These are phyloP conservation scores for Lodderomyces oxycetoniae DNA, from an alignment of 1,139 yeast species.

Conservation along the genomic window DNA sequence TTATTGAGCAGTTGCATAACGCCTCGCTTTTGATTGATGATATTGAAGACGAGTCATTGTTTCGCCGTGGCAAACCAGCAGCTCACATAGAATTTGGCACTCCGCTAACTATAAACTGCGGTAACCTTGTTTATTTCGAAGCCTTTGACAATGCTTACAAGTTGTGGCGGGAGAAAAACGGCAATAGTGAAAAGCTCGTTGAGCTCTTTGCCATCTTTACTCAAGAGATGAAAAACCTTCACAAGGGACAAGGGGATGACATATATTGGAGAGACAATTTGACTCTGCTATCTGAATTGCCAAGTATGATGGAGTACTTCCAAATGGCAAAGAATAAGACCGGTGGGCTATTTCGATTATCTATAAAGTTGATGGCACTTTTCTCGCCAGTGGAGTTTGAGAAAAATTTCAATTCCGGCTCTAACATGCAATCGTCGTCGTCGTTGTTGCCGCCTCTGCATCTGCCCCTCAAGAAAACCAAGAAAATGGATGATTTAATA, in stretches of 20 bases:
- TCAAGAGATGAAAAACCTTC: conserved; percentile 67
- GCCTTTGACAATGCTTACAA: conserved; percentile 51
- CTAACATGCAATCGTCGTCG: no score
- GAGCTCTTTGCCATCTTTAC: conserved; percentile 51
- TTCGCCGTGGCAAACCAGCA: conserved; percentile 71
- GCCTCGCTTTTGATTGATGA: conserved; percentile 59
- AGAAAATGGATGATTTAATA: conserved; percentile 28
- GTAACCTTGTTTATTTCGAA: conserved; percentile 75
- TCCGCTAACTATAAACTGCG: conserved; percentile 77
- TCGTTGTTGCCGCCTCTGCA: no score
- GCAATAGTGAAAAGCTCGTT: conserved; percentile 33
- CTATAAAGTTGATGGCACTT: conserved; percentile 57
- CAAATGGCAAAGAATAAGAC: conserved; percentile 86
- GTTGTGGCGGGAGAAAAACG: conserved; percentile 8
- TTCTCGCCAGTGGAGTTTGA: conserved; percentile 14
- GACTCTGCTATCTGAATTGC: conserved; percentile 37
- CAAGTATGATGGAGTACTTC: conserved; percentile 63
- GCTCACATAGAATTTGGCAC: conserved; percentile 74
- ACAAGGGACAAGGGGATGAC: conserved; percentile 86
- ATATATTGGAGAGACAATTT: conserved; percentile 73
- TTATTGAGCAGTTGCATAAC: conserved; percentile 28
- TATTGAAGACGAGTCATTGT: conserved; percentile 70
- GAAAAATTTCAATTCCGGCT: background rate
- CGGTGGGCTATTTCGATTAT: conserved; percentile 78
- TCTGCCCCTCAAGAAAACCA: no score